A percentile compares a stretch with the other conserved stretches of the same genome.
Conservation (phyloP, 1,139 yeast genomes). For the Pichia sp. region DNA sequence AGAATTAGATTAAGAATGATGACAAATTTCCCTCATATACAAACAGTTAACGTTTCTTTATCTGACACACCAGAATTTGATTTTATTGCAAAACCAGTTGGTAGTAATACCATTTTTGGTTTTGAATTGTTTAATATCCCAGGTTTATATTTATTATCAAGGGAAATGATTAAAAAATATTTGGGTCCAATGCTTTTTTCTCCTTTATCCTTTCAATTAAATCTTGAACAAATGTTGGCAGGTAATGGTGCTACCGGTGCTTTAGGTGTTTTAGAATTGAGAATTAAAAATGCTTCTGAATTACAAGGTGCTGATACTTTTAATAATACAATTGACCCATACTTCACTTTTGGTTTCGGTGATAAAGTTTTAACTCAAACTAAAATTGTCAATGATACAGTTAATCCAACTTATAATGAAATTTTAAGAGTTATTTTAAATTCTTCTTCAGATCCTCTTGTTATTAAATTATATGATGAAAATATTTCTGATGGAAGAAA, state of each 20-base stretch:
- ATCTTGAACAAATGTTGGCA: slow-evolving; percentile 82
- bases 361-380: slow-evolving; percentile 60
- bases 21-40: slow-evolving; percentile 85
- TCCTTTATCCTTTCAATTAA: slow-evolving; percentile 89
- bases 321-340: slow-evolving; percentile 87
- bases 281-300: slow-evolving; percentile 58
- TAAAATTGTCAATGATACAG: slow-evolving; percentile 56
- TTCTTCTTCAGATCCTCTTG: slow-evolving; percentile 74
- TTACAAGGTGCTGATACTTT: slow-evolving; percentile 62
- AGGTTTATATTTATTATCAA: slow-evolving; percentile 74
- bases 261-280: slow-evolving; percentile 75
- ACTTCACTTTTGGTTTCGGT: slow-evolving; percentile 64
- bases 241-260: slow-evolving; percentile 80
- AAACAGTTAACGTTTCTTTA: slow-evolving; percentile 79
- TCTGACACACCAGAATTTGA: slow-evolving; percentile 85
- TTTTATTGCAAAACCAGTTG: slow-evolving; percentile 58
- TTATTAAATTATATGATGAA: slow-evolving; percentile 59
- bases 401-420: slow-evolving; percentile 79
- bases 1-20: slow-evolving; percentile 85
- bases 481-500: slow-evolving; percentile 65
- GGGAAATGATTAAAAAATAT: slow-evolving; percentile 78
- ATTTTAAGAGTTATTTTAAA: slow-evolving; percentile 62
- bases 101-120: slow-evolving; percentile 76
- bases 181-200: slow-evolving; percentile 81
- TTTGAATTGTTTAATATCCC: slow-evolving; percentile 86